Evolutionary conservation across 345 rosid genomes (phyloP), one percentile per base, ranked within the genome.

Genomic region (Laguncularia racemosa): DNA sequence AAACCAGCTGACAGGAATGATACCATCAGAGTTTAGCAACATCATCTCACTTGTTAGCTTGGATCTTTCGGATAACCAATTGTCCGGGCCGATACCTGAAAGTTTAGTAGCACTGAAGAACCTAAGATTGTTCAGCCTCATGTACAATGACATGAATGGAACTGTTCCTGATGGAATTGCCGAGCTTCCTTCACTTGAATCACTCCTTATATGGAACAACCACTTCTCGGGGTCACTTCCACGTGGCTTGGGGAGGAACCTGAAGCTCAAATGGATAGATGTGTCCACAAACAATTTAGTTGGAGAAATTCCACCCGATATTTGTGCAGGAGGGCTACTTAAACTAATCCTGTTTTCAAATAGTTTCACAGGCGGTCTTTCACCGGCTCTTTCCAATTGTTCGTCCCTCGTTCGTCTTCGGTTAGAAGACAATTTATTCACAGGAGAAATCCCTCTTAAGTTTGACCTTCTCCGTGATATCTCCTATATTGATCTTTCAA

Each of bases 111-210:
- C 73, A 52, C 57, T 83, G 73, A 89, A 84, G 79, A 84, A 80
- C 75, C 82, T 92, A 53, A 65, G 46, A 38, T 75, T 89, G 60
- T 72, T 92, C 38, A 86, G 86, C 71, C 85, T 92, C 52, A 84
- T 92, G 95, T 86, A 72, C 64, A 92, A 92, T 73, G 83, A 83
- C 44, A 74, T 92, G 93, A 83, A 76, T 72, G 95, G 98, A 60
- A 78, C 78, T 55, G 78, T 92, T 18, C 91, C 98, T 16, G 75
- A 80, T 64, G 74, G 73, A 19, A 73, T 92, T 55, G 87, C 86
- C 16, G 66, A 77, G 74, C 95, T 92, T 66, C 89, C 98, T 50
- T 81, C 82, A 20, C 70, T 89, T 50, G 98, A 86, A 49, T 84
- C 85, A 54, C 76, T 92, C 43, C 84, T 89, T 23, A 68, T 92